Percentiles rank a stretch among this genome's conserved stretches.
Conservation (phyloP, 495 filamentous ascomycete species). For the Neurospora discreta region DNA sequence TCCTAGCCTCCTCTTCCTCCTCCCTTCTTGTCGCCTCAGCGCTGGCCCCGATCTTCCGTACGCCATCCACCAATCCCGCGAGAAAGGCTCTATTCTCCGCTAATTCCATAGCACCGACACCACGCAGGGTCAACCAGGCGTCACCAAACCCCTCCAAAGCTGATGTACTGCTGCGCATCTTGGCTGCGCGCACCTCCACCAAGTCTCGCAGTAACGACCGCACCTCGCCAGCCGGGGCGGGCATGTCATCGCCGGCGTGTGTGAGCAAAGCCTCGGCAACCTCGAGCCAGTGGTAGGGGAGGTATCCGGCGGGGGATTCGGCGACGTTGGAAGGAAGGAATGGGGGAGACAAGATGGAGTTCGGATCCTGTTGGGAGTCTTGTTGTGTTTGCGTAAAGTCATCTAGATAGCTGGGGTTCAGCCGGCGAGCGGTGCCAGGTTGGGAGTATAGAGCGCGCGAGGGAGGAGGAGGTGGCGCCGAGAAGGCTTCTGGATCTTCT, state of each 20-base stretch:
- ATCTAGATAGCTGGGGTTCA: neutral
- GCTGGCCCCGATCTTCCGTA: conserved; percentile 55
- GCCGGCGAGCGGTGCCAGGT: conserved; percentile 21
- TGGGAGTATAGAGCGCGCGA: conserved; percentile 27
- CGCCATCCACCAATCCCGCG: conserved; percentile 71
- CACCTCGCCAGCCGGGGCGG: conserved; percentile 55
- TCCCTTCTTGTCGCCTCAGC: conserved; percentile 45
- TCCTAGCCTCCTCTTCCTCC: conserved; percentile 38
- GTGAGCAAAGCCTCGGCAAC: conserved; percentile 75
- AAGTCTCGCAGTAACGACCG: conserved; percentile 69
- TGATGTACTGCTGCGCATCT: conserved; percentile 66
- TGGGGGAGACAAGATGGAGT: conserved; percentile 36
- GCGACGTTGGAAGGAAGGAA: conserved; percentile 52
- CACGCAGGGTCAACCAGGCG: conserved; percentile 64
- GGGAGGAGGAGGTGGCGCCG: conserved; percentile 56
- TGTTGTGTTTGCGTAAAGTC: neutral
- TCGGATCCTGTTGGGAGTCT: neutral
- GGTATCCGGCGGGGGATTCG: conserved; percentile 46
- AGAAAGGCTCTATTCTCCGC: conserved; percentile 80
- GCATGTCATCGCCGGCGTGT: conserved; percentile 74
- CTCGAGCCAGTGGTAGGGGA: conserved; percentile 94
- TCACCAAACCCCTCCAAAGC: conserved; percentile 54
- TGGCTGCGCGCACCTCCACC: conserved; percentile 78
- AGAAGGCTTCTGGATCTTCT: conserved; percentile 52
- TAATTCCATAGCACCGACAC: conserved; percentile 85